phyloP scores from a whole-genome alignment of 768 basidiomycete species.

The Rhodotorula graminis region DNA sequence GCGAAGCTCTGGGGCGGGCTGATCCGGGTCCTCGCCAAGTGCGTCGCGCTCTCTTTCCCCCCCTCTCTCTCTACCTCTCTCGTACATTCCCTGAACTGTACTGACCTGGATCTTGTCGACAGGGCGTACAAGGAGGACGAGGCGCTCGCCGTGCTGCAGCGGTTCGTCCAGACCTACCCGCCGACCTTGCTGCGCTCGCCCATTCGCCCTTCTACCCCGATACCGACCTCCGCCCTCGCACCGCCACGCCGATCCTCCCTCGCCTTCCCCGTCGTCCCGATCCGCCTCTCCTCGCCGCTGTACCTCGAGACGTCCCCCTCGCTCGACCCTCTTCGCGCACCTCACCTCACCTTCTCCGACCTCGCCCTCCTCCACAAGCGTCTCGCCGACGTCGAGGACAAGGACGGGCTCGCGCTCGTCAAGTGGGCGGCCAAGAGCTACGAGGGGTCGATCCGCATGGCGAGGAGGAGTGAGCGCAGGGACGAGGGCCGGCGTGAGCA shows the following conservation, averaged over 20 bases:
- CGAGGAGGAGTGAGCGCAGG: constrained; percentile 13
- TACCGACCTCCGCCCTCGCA: background rate
- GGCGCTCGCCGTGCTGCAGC: constrained; percentile 30
- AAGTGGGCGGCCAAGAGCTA: constrained; percentile 24
- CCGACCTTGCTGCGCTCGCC: constrained; percentile 4
- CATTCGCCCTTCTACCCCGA: background rate
- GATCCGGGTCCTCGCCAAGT: constrained; percentile 29
- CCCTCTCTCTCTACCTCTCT: no score
- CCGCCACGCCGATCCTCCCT: background rate
- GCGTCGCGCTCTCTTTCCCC: background rate
- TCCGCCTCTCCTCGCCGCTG: constrained; percentile 16
- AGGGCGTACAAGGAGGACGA: constrained; percentile 24
- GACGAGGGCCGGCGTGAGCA: background rate
- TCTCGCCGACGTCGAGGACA: constrained; percentile 22
- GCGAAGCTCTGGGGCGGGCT: constrained; percentile 32
- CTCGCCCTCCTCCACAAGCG: constrained; percentile 31
- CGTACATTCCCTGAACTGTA: no score
- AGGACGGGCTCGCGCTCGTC: constrained; percentile 10
- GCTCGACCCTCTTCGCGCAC: constrained; percentile 8
- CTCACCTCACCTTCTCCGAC: constrained; percentile 23
- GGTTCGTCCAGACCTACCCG: constrained; percentile 33
- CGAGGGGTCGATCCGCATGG: constrained; percentile 10
- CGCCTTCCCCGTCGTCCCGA: background rate
- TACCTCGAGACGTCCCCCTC: constrained; percentile 34
- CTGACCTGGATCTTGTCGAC: background rate